Percentiles rank a stretch among this genome's conserved stretches.
Conservation (phyloP, 441 rosid species). For the Bruguiera hainesii region DNA sequence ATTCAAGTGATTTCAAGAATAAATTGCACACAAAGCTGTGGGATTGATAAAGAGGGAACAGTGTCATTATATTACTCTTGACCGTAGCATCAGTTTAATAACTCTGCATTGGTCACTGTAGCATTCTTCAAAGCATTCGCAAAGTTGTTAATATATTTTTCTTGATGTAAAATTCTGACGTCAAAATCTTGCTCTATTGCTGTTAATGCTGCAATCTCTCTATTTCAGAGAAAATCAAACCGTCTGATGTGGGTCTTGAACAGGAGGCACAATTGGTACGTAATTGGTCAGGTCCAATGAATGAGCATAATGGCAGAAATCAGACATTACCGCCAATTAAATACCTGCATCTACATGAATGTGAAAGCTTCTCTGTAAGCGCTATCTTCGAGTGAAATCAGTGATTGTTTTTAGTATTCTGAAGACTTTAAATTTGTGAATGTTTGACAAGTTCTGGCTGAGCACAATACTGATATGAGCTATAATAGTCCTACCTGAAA, state of each 20-base stretch:
- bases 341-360: conserved; percentile 85
- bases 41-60: too few relatives aligned
- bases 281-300: conserved; percentile 57
- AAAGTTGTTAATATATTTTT: too few relatives aligned
- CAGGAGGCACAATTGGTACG: conserved; percentile 90
- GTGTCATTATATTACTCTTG: too few relatives aligned
- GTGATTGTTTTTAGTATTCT: background rate
- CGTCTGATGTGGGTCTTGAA: conserved; percentile 93
- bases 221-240: conserved; percentile 89
- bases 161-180: too few relatives aligned
- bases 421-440: conserved; percentile 4
- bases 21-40: too few relatives aligned
- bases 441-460: background rate
- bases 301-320: conserved; percentile 30
- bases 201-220: background rate
- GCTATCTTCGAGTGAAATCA: background rate
- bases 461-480: too few relatives aligned
- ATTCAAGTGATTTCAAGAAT: too few relatives aligned
- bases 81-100: too few relatives aligned
- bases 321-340: conserved; percentile 70
- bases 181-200: too few relatives aligned
- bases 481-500: too few relatives aligned
- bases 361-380: conserved; percentile 96
- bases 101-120: too few relatives aligned
- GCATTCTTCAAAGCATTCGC: too few relatives aligned